phyloP scores from a whole-genome alignment of 768 basidiomycete genomes.

The Mycena leptocephala region DNA sequence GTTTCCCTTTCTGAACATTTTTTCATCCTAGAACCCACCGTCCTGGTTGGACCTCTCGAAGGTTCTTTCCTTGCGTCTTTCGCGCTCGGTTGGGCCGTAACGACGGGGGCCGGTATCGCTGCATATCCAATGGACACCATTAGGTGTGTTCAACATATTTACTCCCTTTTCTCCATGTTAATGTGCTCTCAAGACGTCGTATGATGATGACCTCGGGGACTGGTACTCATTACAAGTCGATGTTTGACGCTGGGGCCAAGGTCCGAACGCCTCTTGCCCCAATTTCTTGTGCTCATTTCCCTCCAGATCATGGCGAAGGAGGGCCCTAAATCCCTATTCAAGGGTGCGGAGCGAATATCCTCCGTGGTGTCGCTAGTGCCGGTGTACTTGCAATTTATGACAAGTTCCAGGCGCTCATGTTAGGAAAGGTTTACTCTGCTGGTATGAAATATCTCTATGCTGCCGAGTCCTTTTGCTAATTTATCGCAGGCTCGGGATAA shows the following conservation, averaged over 20 bases:
- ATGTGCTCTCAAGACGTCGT: slow-evolving; percentile 72
- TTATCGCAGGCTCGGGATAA: background rate
- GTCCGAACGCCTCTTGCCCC: background rate
- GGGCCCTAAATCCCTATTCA: slow-evolving; percentile 86
- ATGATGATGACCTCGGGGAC: slow-evolving; percentile 96
- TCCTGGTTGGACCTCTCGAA: slow-evolving; percentile 84
- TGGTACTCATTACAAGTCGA: slow-evolving; percentile 85
- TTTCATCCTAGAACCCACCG: slow-evolving; percentile 77
- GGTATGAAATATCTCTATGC: slow-evolving; percentile 15
- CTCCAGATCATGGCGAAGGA: slow-evolving; percentile 82
- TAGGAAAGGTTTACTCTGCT: slow-evolving; percentile 87
- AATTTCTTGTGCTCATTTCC: background rate
- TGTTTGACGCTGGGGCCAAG: slow-evolving; percentile 81
- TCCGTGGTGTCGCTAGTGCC: slow-evolving; percentile 91
- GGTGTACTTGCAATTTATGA: slow-evolving; percentile 91
- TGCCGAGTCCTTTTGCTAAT: background rate
- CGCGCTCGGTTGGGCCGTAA: slow-evolving; percentile 89
- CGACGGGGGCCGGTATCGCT: slow-evolving; percentile 88
- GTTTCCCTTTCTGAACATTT: slow-evolving; percentile 42
- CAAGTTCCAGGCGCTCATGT: slow-evolving; percentile 85
- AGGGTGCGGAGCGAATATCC: slow-evolving; percentile 87
- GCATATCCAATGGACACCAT: slow-evolving; percentile 82
- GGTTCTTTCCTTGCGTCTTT: slow-evolving; percentile 90
- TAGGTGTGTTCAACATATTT: slow-evolving; percentile 52
- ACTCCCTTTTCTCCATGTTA: slow-evolving; percentile 39